A percentile compares a stretch with the other conserved stretches of the same genome.
Conservation (phyloP, 805 yeast genomes). For the Lipomyces yamanashiensis region DNA sequence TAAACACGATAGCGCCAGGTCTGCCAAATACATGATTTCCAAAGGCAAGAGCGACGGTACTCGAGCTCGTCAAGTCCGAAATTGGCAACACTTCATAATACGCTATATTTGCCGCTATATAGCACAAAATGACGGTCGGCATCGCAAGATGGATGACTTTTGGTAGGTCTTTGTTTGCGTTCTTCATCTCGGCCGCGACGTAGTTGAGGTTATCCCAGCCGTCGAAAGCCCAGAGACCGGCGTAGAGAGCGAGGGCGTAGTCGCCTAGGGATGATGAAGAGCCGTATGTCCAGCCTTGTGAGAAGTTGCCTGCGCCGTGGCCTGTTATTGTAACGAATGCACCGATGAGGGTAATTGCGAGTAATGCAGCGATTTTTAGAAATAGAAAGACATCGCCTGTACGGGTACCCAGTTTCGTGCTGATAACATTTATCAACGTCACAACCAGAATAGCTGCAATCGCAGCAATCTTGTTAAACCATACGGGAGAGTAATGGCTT, state of each 20-base stretch:
- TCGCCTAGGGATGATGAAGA: conserved; percentile 41
- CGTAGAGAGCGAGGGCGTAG: conserved; percentile 48
- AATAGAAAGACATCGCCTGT: conserved; percentile 45
- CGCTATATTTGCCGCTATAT: conserved; percentile 46
- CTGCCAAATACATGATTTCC: conserved; percentile 43
- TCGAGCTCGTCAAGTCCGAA: conserved; percentile 50
- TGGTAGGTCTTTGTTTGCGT: conserved; percentile 47
- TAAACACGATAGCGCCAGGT: conserved; percentile 42
- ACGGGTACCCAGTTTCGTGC: conserved; percentile 44
- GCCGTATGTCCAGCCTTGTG: conserved; percentile 40
- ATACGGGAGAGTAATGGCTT: conserved; percentile 29
- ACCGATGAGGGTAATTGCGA: conserved; percentile 44
- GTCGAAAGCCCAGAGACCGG: conserved; percentile 53
- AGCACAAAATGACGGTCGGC: conserved; percentile 48
- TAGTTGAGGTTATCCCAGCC: conserved; percentile 53
- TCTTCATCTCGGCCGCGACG: conserved; percentile 49
- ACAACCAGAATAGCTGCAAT: conserved; percentile 40
- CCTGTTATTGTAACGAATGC: conserved; percentile 37
- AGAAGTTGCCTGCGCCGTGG: conserved; percentile 38
- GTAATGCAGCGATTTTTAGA: conserved; percentile 44
- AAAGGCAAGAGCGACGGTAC: conserved; percentile 47
- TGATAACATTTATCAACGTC: conserved; percentile 41
- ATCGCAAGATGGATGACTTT: conserved; percentile 48
- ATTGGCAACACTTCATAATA: conserved; percentile 75
- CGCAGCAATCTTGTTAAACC: conserved; percentile 45